phyloP scores from a whole-genome alignment of 768 basidiomycete genomes.

The Russula sp. region DNA sequence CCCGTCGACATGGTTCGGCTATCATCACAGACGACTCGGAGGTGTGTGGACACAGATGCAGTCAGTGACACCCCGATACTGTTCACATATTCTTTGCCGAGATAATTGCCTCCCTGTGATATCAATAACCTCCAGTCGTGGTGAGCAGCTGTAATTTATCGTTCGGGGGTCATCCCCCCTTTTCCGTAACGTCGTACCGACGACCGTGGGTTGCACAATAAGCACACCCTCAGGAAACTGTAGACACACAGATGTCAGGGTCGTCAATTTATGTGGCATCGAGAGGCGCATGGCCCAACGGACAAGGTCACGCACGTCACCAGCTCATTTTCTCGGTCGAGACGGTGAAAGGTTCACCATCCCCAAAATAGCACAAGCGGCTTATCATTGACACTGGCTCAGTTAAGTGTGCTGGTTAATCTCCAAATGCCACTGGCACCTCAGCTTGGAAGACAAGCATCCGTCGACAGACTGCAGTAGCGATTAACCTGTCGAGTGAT shows the following conservation, averaged over 20 bases:
- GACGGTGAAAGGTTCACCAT: not conserved
- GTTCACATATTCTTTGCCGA: not conserved
- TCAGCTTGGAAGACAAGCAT: not conserved
- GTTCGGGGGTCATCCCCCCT: not conserved
- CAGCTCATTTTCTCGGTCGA: not conserved
- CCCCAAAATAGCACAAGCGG: not conserved
- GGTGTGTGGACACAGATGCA: slow-evolving; percentile 3
- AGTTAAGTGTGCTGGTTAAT: not conserved
- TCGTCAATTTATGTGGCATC: not conserved
- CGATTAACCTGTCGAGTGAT: not conserved
- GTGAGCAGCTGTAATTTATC: not conserved
- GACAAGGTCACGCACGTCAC: slow-evolving; percentile 2
- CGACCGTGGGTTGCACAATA: not conserved
- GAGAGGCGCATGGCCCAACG: not conserved
- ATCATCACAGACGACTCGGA: not conserved
- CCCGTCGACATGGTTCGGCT: not conserved
- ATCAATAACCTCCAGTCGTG: slow-evolving; percentile 9
- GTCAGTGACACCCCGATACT: slow-evolving; percentile 5
- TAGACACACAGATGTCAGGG: not conserved
- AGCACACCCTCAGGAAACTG: slow-evolving; percentile 1
- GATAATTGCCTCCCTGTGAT: slow-evolving; percentile 2
- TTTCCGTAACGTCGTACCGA: not conserved
- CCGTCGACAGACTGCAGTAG: not conserved
- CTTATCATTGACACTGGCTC: slow-evolving; percentile 7
- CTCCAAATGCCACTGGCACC: not conserved